Conservation (phyloP, 768 basidiomycete species). For the Boletus vinaceobasis region DNA sequence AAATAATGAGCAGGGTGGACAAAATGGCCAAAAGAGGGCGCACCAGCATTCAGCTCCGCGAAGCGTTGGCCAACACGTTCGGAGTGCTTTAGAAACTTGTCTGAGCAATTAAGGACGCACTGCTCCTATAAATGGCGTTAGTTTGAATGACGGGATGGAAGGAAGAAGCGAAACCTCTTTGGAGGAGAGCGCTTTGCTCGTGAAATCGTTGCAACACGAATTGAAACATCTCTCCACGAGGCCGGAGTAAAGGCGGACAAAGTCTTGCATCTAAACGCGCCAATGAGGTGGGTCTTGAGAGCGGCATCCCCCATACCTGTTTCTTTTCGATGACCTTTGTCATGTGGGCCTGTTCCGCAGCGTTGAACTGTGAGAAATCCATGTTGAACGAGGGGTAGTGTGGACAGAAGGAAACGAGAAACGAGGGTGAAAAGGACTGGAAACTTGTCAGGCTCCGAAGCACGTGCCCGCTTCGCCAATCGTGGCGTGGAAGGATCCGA, state of each 20-base stretch:
- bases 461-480: slow-evolving; percentile 13
- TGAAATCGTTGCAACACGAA: slow-evolving; percentile 94
- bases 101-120: slow-evolving; percentile 90
- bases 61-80: slow-evolving; percentile 91
- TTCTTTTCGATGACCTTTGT: slow-evolving; percentile 92
- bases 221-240: slow-evolving; percentile 96
- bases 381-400: slow-evolving; percentile 38
- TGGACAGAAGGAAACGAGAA: background rate
- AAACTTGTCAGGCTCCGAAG: background rate
- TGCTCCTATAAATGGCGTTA: slow-evolving; percentile 56
- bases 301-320: slow-evolving; percentile 56
- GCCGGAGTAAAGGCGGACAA: slow-evolving; percentile 90
- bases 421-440: background rate
- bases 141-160: slow-evolving; percentile 1
- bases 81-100: slow-evolving; percentile 97
- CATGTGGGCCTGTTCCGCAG: slow-evolving; percentile 95
- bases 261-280: slow-evolving; percentile 88
- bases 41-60: slow-evolving; percentile 89
- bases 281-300: slow-evolving; percentile 5
- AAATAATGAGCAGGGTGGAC: background rate
- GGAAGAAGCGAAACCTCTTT: slow-evolving; percentile 67
- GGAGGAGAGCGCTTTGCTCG: slow-evolving; percentile 85
- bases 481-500: slow-evolving; percentile 5
- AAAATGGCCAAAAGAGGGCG: slow-evolving; percentile 25
- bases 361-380: slow-evolving; percentile 90